phyloP scores from a whole-genome alignment of 31 red algal genomes.

The Pterothamnion heteromorphum region DNA sequence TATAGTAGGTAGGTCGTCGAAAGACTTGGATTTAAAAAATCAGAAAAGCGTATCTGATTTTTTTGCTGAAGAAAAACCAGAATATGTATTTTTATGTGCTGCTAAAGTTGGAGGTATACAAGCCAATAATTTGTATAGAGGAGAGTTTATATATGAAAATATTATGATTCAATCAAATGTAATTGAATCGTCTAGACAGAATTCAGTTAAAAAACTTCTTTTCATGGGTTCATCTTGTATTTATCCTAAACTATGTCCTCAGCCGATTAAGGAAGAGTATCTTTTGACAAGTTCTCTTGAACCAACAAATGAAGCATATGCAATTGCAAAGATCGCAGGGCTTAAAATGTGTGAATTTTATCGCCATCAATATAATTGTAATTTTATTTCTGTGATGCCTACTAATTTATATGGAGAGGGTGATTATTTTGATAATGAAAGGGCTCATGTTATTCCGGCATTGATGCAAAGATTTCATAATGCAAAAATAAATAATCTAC shows the following conservation, averaged over 20 bases:
- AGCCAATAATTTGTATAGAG: background rate
- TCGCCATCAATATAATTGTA: background rate
- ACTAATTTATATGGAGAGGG: conserved; percentile 30
- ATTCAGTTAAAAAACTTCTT: background rate
- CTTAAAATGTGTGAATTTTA: conserved; percentile 11
- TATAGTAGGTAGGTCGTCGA: background rate
- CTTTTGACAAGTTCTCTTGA: conserved; percentile 26
- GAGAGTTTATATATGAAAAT: conserved; percentile 17
- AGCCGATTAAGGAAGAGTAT: background rate
- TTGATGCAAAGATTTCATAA: conserved; percentile 25
- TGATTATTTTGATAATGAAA: conserved; percentile 23
- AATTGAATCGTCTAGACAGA: background rate
- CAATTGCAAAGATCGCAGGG: conserved; percentile 34
- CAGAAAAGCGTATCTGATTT: background rate
- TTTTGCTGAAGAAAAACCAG: background rate
- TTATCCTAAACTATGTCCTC: background rate
- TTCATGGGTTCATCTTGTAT: conserved; percentile 31
- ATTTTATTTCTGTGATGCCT: conserved; percentile 9
- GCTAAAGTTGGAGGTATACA: conserved; percentile 26
- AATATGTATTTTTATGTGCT: background rate
- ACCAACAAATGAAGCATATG: conserved; percentile 26
- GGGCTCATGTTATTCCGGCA: conserved; percentile 14
- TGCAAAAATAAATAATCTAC: background rate
- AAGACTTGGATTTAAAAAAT: conserved; percentile 1
- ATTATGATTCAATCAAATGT: background rate